These are phyloP conservation scores for Monosporascus cannonballus DNA, from an alignment of 2,329 filamentous ascomycete genomes.

Conservation along the genomic window DNA sequence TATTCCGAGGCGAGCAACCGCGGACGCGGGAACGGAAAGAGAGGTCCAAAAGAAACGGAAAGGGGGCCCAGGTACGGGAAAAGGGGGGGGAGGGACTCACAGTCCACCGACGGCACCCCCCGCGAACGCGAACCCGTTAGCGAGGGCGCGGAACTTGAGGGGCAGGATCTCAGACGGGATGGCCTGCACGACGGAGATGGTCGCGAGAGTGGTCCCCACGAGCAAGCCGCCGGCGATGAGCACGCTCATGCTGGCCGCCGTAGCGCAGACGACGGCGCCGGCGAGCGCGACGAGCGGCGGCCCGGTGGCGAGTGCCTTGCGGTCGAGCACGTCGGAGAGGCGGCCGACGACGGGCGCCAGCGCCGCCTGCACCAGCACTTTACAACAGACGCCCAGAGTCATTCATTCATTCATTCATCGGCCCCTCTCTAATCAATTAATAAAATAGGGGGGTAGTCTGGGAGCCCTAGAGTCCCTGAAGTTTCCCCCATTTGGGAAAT, in stretches of 20 bases:
- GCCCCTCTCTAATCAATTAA: too few species aligned
- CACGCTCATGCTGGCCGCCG: slow-evolving; percentile 48
- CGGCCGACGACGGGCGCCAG: slow-evolving; percentile 50
- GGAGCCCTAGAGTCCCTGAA: too few species aligned
- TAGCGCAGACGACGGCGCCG: slow-evolving; percentile 48
- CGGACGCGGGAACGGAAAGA: neutral
- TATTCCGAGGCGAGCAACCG: neutral
- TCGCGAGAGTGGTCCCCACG: slow-evolving; percentile 48
- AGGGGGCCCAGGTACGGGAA: slow-evolving; percentile 31
- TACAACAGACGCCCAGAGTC: too few species aligned
- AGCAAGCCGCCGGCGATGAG: slow-evolving; percentile 51
- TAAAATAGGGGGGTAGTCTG: too few species aligned
- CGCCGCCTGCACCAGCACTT: slow-evolving; percentile 48
- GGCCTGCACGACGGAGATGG: slow-evolving; percentile 48
- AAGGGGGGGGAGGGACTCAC: slow-evolving; percentile 29
- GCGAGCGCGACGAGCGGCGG: slow-evolving; percentile 48
- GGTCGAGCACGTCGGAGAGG: slow-evolving; percentile 49
- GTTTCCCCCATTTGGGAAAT: too few species aligned
- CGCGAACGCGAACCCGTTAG: slow-evolving; percentile 46
- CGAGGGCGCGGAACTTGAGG: slow-evolving; percentile 34
- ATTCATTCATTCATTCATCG: too few species aligned
- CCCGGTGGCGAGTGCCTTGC: slow-evolving; percentile 45
- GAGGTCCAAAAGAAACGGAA: slow-evolving; percentile 1
- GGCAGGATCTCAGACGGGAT: slow-evolving; percentile 52
- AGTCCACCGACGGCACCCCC: slow-evolving; percentile 45